Conservation (phyloP, 805 yeast genomes). For the Schizosaccharomyces octosporus region DNA sequence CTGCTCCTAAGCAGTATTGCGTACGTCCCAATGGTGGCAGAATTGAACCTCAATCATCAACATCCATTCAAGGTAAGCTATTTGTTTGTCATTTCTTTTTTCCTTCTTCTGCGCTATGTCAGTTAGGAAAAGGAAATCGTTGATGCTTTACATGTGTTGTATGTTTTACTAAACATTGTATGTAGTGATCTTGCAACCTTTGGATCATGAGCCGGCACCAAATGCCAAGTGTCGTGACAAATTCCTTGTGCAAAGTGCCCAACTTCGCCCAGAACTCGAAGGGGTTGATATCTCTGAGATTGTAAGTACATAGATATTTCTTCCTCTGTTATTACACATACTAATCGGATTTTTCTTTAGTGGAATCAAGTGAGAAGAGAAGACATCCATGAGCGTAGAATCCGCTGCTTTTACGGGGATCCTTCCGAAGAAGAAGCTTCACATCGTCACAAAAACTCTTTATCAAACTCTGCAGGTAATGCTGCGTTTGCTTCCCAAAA, state of each 20-base stretch:
- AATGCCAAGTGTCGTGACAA: neutral
- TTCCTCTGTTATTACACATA: neutral
- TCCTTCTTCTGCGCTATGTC: no score
- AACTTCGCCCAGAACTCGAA: neutral
- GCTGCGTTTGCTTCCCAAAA: neutral
- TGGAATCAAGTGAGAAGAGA: neutral
- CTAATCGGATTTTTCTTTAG: neutral
- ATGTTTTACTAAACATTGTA: neutral
- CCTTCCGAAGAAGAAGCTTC: neutral
- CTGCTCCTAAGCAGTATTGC: slow-evolving; percentile 1
- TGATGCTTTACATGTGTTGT: neutral
- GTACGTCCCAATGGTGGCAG: neutral
- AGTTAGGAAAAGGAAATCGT: neutral
- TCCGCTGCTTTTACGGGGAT: neutral
- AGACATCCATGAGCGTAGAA: neutral
- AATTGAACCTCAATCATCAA: neutral
- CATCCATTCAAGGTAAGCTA: neutral
- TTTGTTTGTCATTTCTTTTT: neutral
- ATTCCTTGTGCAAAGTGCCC: neutral
- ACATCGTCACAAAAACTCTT: neutral
- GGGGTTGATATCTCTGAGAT: neutral
- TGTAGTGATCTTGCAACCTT: neutral
- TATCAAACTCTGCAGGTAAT: neutral
- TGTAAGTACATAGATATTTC: neutral
- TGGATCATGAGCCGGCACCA: neutral